Evolutionary conservation across 164 flowering plant species (phyloP), one percentile per base, ranked within the genome.

Genomic region (Magnolia kwangsiensis): DNA sequence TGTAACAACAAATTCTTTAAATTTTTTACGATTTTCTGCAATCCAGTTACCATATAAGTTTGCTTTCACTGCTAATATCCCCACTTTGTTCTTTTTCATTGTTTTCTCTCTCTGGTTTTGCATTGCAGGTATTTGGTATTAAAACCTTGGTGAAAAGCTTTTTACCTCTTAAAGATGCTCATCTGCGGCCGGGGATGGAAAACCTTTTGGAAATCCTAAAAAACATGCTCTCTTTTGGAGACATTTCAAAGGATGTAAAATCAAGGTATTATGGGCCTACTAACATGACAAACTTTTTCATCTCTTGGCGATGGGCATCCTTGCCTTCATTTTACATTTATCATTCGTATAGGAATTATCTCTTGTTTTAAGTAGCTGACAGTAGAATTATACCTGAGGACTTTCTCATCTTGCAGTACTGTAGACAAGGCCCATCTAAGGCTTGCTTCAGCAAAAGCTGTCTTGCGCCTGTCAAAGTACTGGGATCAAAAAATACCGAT

Each of bases 401-500:
- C 72, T 77, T 74, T 69, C 14, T 51, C 73, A 19, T 83, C 71
- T 82, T 88, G 78, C 95, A 96, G 98, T 87, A 78, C 81, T 66
- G 89, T 87, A 72, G 99, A 94, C 82, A 96, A 85, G 86, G 96
- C 92, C 72, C 97, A 96, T 83, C 78, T 96, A 82, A 89, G 82
- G 84, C 93, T 96, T 82, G 92, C 95, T 83, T 82, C 97, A 71
- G 98, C 98, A 66, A 96, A 94, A 83, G 91, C 97, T 31, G 74
- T 96, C 78, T 89, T 94, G 75, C 98, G 97, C 20, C 76, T 96
- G 73, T 87, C 97, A 58, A 94, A 81, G 83, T 80, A 80, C 79
- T 96, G 99, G 99, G 98, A 96, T 79, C 88, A 96, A 65, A 94
- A 87, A 83, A 94, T 96, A 77, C 93, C 98, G 7, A 72, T 88